Conservation (phyloP, 352 stramenopile species). For the Pythium chondricola region DNA sequence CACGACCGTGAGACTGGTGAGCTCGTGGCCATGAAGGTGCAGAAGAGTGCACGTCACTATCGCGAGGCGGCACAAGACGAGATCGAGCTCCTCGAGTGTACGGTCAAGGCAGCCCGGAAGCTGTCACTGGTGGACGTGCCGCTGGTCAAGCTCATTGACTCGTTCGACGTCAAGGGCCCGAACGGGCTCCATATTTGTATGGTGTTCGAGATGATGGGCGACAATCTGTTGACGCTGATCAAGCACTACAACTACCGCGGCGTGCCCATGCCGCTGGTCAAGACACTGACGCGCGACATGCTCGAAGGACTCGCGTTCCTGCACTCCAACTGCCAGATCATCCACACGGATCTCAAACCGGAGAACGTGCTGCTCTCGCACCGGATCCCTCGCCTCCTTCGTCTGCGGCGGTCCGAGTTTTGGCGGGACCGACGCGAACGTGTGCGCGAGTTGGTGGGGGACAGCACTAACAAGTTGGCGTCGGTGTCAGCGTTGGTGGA, state of each 20-base stretch:
- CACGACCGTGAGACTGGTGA: conserved; percentile 74
- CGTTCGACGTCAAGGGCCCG: conserved; percentile 95
- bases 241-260: conserved; percentile 99
- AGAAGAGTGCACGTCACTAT: conserved; percentile 98
- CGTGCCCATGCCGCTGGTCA: conserved; percentile 94
- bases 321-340: conserved; percentile 96
- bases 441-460: conserved; percentile 1
- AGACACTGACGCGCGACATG: conserved; percentile 93
- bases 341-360: conserved; percentile 99
- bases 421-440: conserved; percentile 25
- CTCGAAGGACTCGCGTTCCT: conserved; percentile 96
- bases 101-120: conserved; percentile 54
- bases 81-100: conserved; percentile 94
- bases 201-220: conserved; percentile 99
- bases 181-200: conserved; percentile 97
- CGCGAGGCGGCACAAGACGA: conserved; percentile 98
- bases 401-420: conserved; percentile 56
- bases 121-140: conserved; percentile 27
- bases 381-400: conserved; percentile 60
- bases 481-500: not conserved
- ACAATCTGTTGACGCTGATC: conserved; percentile 98
- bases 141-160: conserved; percentile 84
- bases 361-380: conserved; percentile 97
- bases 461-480: not conserved
- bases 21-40: conserved; percentile 96